Conservation (phyloP, 2,329 filamentous ascomycete species). For the Emydomyces testavorans region DNA sequence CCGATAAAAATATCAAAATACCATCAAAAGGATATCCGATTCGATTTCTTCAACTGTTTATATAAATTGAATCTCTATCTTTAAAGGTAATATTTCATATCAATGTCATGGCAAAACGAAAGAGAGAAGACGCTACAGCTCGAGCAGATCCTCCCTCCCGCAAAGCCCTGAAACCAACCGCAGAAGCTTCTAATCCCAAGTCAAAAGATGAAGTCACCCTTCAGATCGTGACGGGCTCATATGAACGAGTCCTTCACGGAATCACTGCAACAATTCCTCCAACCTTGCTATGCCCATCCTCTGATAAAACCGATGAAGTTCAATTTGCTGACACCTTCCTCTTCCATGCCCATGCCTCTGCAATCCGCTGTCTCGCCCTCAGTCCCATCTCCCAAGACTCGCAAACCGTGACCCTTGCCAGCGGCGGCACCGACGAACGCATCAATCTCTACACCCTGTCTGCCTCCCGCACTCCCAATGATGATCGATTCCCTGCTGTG, state of each 20-base stretch:
- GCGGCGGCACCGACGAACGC: constrained; percentile 82
- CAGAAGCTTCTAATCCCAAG: constrained; percentile 17
- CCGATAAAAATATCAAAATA: background rate
- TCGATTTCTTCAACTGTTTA: too few relatives aligned
- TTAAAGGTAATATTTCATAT: background rate
- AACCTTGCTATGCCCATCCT: constrained; percentile 19
- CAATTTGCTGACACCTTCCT: constrained; percentile 86
- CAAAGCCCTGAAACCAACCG: constrained; percentile 27
- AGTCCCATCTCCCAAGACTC: constrained; percentile 56
- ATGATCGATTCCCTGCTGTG: constrained; percentile 46
- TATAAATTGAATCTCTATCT: too few relatives aligned
- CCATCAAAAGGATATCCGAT: too few relatives aligned
- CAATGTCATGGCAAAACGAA: constrained; percentile 35
- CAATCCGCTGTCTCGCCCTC: constrained; percentile 78
- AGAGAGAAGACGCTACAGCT: constrained; percentile 30
- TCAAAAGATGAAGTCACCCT: constrained; percentile 44
- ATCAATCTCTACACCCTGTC: constrained; percentile 92
- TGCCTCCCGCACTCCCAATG: constrained; percentile 49
- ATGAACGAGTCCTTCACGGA: constrained; percentile 85
- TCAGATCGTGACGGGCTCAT: constrained; percentile 85
- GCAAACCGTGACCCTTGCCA: constrained; percentile 83
- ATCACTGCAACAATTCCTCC: constrained; percentile 58
- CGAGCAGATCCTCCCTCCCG: constrained; percentile 21
- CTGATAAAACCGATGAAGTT: constrained; percentile 28
- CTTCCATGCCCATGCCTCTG: constrained; percentile 83